Evolutionary conservation across 139 green algal species (phyloP).

Genomic region (Haematococcus lacustris): DNA sequence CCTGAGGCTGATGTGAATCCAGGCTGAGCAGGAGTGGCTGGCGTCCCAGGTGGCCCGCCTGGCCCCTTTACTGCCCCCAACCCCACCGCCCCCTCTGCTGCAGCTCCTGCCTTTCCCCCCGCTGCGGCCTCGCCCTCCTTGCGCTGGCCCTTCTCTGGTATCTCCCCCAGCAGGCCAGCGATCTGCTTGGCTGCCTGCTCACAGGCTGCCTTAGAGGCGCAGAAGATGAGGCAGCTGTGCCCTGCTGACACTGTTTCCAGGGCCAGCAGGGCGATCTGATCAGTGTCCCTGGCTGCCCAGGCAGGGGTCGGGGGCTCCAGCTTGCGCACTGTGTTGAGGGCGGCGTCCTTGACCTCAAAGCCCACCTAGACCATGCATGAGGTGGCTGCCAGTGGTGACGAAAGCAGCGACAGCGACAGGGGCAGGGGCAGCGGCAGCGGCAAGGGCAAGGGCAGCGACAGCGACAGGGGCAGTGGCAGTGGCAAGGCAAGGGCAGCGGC

Average conservation of each 20-base stretch:
- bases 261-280: conserved; percentile 55
- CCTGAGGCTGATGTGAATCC: no score
- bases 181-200: conserved; percentile 20
- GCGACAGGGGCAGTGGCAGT: conserved; percentile 4
- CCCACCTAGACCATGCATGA: conserved; percentile 14
- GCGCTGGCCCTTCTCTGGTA: conserved; percentile 42
- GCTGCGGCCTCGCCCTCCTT: no score
- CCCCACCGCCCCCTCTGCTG: no score
- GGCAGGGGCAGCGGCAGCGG: no score
- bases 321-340: conserved; percentile 20
- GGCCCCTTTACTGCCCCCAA: no score
- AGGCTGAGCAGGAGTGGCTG: no score
- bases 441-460: no score
- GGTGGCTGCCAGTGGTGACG: no score
- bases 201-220: conserved; percentile 46
- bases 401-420: no score
- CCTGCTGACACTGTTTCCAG: conserved; percentile 51
- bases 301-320: conserved; percentile 19
- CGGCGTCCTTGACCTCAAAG: conserved; percentile 28
- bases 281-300: conserved; percentile 41
- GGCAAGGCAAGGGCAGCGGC: no score
- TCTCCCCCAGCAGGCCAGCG: conserved; percentile 12
- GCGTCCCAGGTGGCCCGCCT: no score
- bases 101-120: no score
- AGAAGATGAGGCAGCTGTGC: conserved; percentile 87